Conservation (phyloP, 1,284 basidiomycete species). For the Irpex rosettiformis region DNA sequence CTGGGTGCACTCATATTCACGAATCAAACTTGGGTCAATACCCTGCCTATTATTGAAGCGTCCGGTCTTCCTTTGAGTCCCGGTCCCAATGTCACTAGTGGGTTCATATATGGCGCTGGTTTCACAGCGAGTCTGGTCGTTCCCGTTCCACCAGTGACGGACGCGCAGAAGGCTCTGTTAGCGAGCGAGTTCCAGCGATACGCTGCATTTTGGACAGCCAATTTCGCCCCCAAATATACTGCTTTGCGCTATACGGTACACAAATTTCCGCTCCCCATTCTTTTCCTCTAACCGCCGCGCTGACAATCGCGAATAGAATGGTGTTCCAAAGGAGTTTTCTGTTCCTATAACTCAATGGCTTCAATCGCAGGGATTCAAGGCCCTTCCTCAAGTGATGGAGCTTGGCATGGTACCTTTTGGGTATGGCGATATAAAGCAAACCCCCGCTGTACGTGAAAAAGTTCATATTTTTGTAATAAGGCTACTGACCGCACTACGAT, state of each 20-base stretch:
- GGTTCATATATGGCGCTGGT: neutral
- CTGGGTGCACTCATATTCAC: neutral
- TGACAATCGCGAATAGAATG: neutral
- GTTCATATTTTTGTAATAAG: neutral
- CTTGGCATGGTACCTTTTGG: slow-evolving; percentile 3
- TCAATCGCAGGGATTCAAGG: neutral
- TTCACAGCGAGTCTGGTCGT: neutral
- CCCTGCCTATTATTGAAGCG: neutral
- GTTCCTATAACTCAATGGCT: slow-evolving; percentile 1
- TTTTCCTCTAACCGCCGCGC: neutral
- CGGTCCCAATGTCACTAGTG: neutral
- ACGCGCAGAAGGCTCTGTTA: neutral
- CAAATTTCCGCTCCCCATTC: neutral
- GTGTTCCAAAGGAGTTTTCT: neutral
- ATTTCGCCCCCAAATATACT: neutral
- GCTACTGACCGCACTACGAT: neutral
- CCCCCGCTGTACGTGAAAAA: neutral
- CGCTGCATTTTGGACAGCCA: neutral
- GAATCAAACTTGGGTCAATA: neutral
- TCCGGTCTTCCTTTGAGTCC: neutral
- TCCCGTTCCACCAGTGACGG: neutral
- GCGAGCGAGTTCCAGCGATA: neutral
- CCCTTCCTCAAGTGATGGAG: neutral
- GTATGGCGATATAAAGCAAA: neutral
- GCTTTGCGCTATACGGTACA: neutral